Evolutionary conservation across 1,139 yeast genomes (phyloP), one percentile per base, ranked within the genome.

Genomic region (Yamadazyma membranifaciens): DNA sequence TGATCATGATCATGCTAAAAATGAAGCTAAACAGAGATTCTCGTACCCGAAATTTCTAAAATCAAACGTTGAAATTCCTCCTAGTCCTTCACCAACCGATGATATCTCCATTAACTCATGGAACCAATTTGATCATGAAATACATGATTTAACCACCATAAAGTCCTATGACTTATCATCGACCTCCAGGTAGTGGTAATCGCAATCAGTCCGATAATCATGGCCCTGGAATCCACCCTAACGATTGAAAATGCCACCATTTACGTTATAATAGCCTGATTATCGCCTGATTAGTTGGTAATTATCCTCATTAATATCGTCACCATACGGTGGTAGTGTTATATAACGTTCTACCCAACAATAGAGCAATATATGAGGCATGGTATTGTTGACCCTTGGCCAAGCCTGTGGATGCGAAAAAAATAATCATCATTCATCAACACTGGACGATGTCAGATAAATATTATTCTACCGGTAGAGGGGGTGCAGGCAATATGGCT

Each of bases 401-500:
- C 28, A 26, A 31, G 25, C 9, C 12, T 12, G 31, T 26, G 31
- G 34, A 33, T 34, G 37, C 35, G 28, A 37, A 27, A 28, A 17
- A 32, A 25, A 25, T 5, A 25, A 9, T 25, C 11, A 25, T 9
- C 12, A 25, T 25, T 25, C 28, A 25, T 25, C 28, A 25, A 25
- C 28, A 11, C 12, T 25, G 28, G 27, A 31, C 4, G 24, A 46
- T 39, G 44, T 17, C 44, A 12, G 59, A 62, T 31, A 73, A 73
- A 37, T 67, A 63, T 47, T 69, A 72, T 49, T 78, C 85, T n/a
- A 82, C 88, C 0, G 92, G 92, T 9, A 72, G 94, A 48, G 94
- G 94, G 9, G 92, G 94, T 4, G 86, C 87, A 0, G 92, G 92
- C 7, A 85, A 85, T 56, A 80, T 85, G 43, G 32, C 33, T 4